Base-by-base conservation (phyloP, 2,329 filamentous ascomycete species). In the Aphanoascus verrucosus region DNA sequence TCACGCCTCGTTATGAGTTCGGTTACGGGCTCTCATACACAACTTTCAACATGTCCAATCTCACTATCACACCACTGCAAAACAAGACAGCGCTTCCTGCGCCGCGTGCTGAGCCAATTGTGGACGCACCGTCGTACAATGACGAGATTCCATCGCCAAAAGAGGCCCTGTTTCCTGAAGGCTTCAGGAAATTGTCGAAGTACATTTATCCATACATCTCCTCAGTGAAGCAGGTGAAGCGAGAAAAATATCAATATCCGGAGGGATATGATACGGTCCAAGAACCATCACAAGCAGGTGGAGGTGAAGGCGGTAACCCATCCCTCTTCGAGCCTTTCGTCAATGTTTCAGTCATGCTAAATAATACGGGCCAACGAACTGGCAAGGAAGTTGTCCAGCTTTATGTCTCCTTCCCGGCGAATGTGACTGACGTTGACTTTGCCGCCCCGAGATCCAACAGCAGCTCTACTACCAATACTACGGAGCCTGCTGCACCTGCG, bases 21-120 rank as follows among this genome's bases (percentile, higher is more conserved):
- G 90, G 91, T 0, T 90, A 83, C 56, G 91, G 90, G 0, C 77
- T 96, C 1, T 87, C 83, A 50, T 94, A 93, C 71, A 89, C 88
- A 0, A 77, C 71, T 0, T 94, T 91, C 66, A 71, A 78, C 11
- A 77, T 88, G 54, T 75, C 74, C 9, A 75, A 78, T 32, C 61
- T 80, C 11, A 68, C 72, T 7, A 67, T 85, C 47, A 66, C 68
- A 15, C 59, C 68, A 17, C 57, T 76, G 17, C 75, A 74, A 48
- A 60, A 67, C 5, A 84, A 82, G 64, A 69, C 75, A 1, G 62
- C 66, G 0, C 63, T 75, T 5, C 68, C 78, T 9, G 68, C 71
- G 1, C 66, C 74, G 3, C 69, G 73, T 17, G 71, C 70, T 14
- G 56, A 60, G 8, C 60, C 62, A 35, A 58, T 72, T 3, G 70